phyloP scores from a whole-genome alignment of 306 rosid genomes.

The Rubus idaeus region DNA sequence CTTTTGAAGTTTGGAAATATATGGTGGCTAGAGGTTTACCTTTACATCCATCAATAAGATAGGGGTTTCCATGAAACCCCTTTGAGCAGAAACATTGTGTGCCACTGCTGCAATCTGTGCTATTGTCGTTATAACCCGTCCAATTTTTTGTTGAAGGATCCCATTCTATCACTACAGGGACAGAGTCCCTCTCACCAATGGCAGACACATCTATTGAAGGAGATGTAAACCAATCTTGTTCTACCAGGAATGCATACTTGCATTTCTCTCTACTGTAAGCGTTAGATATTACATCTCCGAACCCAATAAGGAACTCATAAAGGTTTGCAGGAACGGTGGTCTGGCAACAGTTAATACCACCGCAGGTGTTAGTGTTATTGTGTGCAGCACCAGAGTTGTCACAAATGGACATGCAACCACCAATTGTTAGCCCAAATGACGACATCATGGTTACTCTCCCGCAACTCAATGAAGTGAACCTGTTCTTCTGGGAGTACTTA shows the following conservation, averaged over 20 bases:
- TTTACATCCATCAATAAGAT: not conserved
- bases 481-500: conserved; percentile 1
- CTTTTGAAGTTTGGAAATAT: not conserved
- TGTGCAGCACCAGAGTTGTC: not conserved
- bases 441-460: not conserved
- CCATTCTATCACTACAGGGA: conserved; percentile 12
- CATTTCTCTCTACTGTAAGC: not conserved
- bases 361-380: not conserved
- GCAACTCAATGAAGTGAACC: conserved; percentile 10
- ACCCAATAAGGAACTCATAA: not conserved
- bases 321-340: conserved; percentile 3
- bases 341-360: conserved; percentile 24
- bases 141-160: not conserved
- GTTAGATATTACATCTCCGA: not conserved
- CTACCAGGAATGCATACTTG: conserved; percentile 10
- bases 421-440: not conserved
- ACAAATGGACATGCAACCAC: conserved; percentile 13
- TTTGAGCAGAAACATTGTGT: not conserved
- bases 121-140: not conserved
- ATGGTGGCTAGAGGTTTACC: not conserved
- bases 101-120: not conserved
- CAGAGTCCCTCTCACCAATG: not conserved
- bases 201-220: not conserved
- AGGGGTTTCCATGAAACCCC: conserved; percentile 13
- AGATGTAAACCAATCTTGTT: not conserved